Percentiles rank a stretch among this genome's conserved stretches.
Conservation (phyloP, 2,329 filamentous ascomycete genomes). For the Penicillium sp. region DNA sequence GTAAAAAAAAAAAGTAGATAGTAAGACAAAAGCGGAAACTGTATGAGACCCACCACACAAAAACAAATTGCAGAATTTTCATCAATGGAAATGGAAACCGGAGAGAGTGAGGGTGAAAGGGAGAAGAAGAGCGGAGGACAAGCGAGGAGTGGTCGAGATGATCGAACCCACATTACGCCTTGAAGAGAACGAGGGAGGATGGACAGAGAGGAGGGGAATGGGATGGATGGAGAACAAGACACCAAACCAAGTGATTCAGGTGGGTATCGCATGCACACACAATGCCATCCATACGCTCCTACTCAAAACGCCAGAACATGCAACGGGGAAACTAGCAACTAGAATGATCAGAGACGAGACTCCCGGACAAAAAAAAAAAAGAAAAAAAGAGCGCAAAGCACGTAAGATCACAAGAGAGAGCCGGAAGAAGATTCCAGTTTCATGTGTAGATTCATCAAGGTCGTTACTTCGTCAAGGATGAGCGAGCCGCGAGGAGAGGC, state of each 20-base stretch:
- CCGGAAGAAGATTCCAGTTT: slow-evolving; percentile 20
- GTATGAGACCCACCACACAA: not conserved
- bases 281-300: slow-evolving; percentile 31
- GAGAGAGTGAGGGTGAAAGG: not conserved
- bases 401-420: slow-evolving; percentile 13
- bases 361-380: not conserved
- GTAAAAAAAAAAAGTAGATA: slow-evolving; percentile 20
- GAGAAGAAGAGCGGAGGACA: not conserved
- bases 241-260: slow-evolving; percentile 23
- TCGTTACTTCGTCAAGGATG: slow-evolving; percentile 39
- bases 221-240: not conserved
- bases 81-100: not conserved
- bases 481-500: not conserved
- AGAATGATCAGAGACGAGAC: slow-evolving; percentile 15
- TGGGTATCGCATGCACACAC: slow-evolving; percentile 39
- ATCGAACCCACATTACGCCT: slow-evolving; percentile 4
- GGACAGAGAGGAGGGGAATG: slow-evolving; percentile 9
- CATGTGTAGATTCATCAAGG: slow-evolving; percentile 39
- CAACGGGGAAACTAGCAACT: slow-evolving; percentile 21
- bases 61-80: not conserved
- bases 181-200: not conserved
- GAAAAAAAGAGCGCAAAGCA: slow-evolving; percentile 6
- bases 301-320: slow-evolving; percentile 34
- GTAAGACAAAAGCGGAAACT: slow-evolving; percentile 27
- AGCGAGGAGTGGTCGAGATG: not conserved